Percentiles rank a stretch among this genome's conserved stretches.
Evolutionary conservation across 2,329 filamentous ascomycete species (phyloP).

Genomic region (Talaromyces funiculosus): DNA sequence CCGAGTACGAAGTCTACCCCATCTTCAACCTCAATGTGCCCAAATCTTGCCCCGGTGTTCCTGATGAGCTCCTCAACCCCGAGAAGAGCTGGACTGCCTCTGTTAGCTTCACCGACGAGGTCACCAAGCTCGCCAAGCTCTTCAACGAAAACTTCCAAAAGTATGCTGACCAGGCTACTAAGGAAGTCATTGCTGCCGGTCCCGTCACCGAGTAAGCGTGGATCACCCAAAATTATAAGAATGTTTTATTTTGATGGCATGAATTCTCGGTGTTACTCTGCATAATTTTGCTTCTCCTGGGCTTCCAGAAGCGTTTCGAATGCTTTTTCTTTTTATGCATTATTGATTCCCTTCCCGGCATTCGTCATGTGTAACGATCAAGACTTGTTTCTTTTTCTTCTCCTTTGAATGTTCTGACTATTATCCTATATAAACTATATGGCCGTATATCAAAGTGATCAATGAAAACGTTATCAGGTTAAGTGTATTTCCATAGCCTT

Average conservation of each 20-base stretch:
- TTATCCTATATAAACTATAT: neutral
- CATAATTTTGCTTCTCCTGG: neutral
- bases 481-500: no score
- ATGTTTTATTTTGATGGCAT: constrained; percentile 1
- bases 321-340: constrained; percentile 1
- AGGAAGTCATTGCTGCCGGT: constrained; percentile 62
- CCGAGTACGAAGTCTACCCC: constrained; percentile 90
- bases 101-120: constrained; percentile 75
- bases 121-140: constrained; percentile 79
- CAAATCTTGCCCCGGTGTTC: constrained; percentile 82
- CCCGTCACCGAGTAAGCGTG: constrained; percentile 26
- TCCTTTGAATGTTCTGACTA: neutral
- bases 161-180: constrained; percentile 77
- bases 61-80: constrained; percentile 89
- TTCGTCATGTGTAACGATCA: constrained; percentile 10
- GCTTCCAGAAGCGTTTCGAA: neutral
- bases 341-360: constrained; percentile 9
- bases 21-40: constrained; percentile 97
- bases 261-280: neutral
- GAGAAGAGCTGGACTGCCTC: constrained; percentile 85
- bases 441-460: neutral
- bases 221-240: neutral
- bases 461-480: neutral
- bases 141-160: constrained; percentile 99
- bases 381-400: neutral